Evolutionary conservation across 495 filamentous ascomycete genomes (phyloP).

Genomic region (Aeminium ludgeri): DNA sequence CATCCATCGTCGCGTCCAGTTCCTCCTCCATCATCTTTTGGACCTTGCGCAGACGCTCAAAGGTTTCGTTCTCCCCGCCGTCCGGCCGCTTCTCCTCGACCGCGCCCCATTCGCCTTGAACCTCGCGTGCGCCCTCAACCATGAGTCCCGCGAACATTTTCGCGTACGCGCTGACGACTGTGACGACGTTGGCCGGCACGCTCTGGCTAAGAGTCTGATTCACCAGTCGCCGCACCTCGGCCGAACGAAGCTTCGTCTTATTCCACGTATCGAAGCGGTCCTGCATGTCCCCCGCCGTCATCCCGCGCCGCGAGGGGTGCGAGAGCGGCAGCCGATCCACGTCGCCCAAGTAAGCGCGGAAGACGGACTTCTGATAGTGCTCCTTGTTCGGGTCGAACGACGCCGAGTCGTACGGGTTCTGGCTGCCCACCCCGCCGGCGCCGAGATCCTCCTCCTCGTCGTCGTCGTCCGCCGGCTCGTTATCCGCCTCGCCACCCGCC

Average conservation of each 20-base stretch:
- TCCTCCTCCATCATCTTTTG: too few relatives aligned
- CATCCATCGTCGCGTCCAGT: neutral
- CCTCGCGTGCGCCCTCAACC: conserved; percentile 59
- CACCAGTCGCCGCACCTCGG: conserved; percentile 36
- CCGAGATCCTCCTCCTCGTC: conserved; percentile 4
- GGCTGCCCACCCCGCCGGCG: conserved; percentile 5
- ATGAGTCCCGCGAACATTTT: conserved; percentile 76
- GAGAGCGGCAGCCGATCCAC: neutral
- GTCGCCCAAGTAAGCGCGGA: conserved; percentile 1
- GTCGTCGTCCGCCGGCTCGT: conserved; percentile 5
- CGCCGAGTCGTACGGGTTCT: too few relatives aligned
- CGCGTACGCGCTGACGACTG: conserved; percentile 60
- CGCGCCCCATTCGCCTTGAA: conserved; percentile 63
- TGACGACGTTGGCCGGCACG: conserved; percentile 59
- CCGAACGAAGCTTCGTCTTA: conserved; percentile 42
- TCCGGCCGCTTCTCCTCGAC: conserved; percentile 23
- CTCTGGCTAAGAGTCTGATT: conserved; percentile 84
- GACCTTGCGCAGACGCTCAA: conserved; percentile 24
- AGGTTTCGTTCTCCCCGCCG: conserved; percentile 11
- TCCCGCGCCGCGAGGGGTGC: neutral
- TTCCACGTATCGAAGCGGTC: conserved; percentile 59
- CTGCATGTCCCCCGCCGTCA: conserved; percentile 34
- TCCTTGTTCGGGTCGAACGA: neutral
- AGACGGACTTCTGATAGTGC: neutral
- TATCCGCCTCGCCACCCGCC: conserved; percentile 2